These are phyloP conservation scores for Malus asiatica DNA, from an alignment of 306 rosid genomes.

Conservation along the genomic window DNA sequence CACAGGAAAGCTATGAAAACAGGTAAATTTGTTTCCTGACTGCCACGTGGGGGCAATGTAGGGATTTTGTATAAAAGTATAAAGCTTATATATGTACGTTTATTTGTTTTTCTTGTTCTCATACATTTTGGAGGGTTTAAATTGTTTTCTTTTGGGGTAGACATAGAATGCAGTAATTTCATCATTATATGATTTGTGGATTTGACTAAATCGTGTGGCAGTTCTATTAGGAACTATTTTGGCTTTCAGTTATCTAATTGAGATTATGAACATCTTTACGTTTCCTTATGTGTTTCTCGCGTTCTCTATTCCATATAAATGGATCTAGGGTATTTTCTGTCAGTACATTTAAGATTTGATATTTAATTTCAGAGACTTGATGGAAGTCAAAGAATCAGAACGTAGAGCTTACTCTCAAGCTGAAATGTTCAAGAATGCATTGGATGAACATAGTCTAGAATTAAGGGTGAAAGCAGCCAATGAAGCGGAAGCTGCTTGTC, in stretches of 20 bases:
- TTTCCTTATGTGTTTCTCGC: background rate
- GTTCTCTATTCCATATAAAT: background rate
- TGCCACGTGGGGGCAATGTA: background rate
- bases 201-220: background rate
- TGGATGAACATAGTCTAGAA: slow-evolving; percentile 88
- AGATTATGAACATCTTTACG: background rate
- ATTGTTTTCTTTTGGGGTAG: background rate
- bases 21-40: slow-evolving; percentile 37
- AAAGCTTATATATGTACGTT: background rate
- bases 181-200: background rate
- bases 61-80: background rate
- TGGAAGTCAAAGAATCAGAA: slow-evolving; percentile 79
- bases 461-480: slow-evolving; percentile 91
- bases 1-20: slow-evolving; percentile 60
- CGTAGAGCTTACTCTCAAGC: slow-evolving; percentile 66
- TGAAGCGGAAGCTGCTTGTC: slow-evolving; percentile 95
- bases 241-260: background rate
- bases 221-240: background rate
- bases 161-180: background rate
- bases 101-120: background rate
- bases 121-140: background rate
- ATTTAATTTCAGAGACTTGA: slow-evolving; percentile 47
- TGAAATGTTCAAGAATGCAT: slow-evolving; percentile 65
- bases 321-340: slow-evolving; percentile 11
- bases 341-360: slow-evolving; percentile 16